phyloP scores from a whole-genome alignment of 352 stramenopile genomes.

The Aphanomyces invadans region DNA sequence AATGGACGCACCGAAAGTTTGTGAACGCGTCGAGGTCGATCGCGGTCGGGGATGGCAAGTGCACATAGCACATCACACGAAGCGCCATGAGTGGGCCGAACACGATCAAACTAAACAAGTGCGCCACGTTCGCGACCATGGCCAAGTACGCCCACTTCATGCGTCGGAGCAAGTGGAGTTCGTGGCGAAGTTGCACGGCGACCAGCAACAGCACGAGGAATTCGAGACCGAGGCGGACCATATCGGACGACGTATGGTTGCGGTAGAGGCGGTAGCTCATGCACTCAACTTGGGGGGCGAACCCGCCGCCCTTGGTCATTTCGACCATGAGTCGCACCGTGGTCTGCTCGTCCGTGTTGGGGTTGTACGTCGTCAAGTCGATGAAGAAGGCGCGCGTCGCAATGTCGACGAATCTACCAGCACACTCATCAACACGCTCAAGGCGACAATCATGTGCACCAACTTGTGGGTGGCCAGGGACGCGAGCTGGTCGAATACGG shows the following conservation, averaged over 20 bases:
- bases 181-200: background rate
- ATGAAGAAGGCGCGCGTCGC: slow-evolving; percentile 16
- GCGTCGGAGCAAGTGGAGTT: slow-evolving; percentile 8
- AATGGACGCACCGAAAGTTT: slow-evolving; percentile 15
- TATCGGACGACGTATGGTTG: slow-evolving; percentile 13
- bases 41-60: background rate
- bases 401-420: slow-evolving; percentile 22
- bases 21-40: slow-evolving; percentile 1
- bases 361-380: slow-evolving; percentile 23
- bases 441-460: background rate
- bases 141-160: slow-evolving; percentile 4
- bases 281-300: slow-evolving; percentile 21
- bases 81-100: background rate
- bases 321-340: slow-evolving; percentile 15
- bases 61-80: background rate
- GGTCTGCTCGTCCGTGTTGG: slow-evolving; percentile 23
- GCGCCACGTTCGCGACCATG: slow-evolving; percentile 20
- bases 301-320: slow-evolving; percentile 13
- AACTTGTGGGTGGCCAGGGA: slow-evolving; percentile 10
- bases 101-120: slow-evolving; percentile 8
- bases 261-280: slow-evolving; percentile 21
- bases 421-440: background rate
- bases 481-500: background rate
- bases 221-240: slow-evolving; percentile 16
- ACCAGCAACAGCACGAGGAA: slow-evolving; percentile 16